phyloP scores from a whole-genome alignment of 2,329 filamentous ascomycete species.

The Fusarium longipes region DNA sequence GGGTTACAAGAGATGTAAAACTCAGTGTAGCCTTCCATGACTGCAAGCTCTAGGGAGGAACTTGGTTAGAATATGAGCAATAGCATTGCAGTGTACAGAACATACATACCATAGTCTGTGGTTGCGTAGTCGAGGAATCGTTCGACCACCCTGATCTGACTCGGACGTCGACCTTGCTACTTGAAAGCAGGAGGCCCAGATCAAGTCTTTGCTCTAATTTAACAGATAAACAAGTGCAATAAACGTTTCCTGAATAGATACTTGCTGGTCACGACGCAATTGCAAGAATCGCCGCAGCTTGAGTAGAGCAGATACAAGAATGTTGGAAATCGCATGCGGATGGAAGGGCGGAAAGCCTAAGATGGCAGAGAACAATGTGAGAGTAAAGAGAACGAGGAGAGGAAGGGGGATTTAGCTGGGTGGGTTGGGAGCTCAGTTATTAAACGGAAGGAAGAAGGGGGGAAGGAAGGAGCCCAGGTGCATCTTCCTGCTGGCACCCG shows the following conservation, averaged over 20 bases:
- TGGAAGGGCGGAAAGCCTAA: background rate
- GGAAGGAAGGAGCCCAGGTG: slow-evolving; percentile 2
- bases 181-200: background rate
- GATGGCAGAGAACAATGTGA: background rate
- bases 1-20: slow-evolving; percentile 53
- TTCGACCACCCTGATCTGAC: background rate
- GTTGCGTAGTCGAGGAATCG: slow-evolving; percentile 18
- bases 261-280: background rate
- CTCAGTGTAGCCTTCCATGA: slow-evolving; percentile 43
- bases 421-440: no score
- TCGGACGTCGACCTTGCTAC: background rate
- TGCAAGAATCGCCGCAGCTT: background rate
- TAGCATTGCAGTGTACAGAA: background rate
- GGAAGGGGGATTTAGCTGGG: no score
- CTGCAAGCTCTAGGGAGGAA: background rate
- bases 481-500: slow-evolving; percentile 12
- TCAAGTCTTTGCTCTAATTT: background rate
- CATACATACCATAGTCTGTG: background rate
- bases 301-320: background rate
- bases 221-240: background rate
- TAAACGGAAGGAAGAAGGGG: background rate
- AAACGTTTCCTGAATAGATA: background rate
- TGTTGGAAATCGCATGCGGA: background rate
- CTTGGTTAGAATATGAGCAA: background rate
- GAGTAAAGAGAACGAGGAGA: background rate